Conservation (phyloP, 73 alveolate genomes). For the Paraurostyla sp. region DNA sequence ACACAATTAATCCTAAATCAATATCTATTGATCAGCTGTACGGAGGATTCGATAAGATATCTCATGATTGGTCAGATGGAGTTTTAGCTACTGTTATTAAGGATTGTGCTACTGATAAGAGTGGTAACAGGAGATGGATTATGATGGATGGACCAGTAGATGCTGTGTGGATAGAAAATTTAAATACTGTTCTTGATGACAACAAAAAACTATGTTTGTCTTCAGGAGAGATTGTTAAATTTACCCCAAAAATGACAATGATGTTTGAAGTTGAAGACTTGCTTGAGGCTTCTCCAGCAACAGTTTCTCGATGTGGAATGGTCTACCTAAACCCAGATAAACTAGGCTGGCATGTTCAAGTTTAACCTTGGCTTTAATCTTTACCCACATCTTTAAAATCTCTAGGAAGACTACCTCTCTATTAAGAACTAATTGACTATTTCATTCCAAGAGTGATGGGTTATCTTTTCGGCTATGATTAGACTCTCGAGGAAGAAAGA, state of each 20-base stretch:
- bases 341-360: conserved; percentile 93
- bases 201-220: conserved; percentile 96
- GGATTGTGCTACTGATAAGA: conserved; percentile 91
- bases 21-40: conserved; percentile 94
- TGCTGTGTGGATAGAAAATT: conserved; percentile 99
- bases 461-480: conserved; percentile 44
- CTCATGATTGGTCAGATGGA: conserved; percentile 99
- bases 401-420: conserved; percentile 57
- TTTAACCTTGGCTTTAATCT: conserved; percentile 87
- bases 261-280: conserved; percentile 99
- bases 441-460: conserved; percentile 59
- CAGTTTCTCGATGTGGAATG: conserved; percentile 99
- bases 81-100: conserved; percentile 95
- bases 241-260: conserved; percentile 98
- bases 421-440: conserved; percentile 33
- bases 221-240: conserved; percentile 98
- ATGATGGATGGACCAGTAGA: conserved; percentile 99
- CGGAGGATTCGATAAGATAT: conserved; percentile 97
- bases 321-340: conserved; percentile 95
- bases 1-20: conserved; percentile 96
- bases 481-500: conserved; percentile 33
- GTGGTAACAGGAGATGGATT: conserved; percentile 92
- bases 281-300: conserved; percentile 99
- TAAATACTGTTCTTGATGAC: conserved; percentile 99
- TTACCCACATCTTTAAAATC: conserved; percentile 74